Percentiles rank a stretch among this genome's conserved stretches.
Evolutionary conservation across 192 early-diverging fungal genomes (phyloP).

Genomic region (Umbelopsis sp.): DNA sequence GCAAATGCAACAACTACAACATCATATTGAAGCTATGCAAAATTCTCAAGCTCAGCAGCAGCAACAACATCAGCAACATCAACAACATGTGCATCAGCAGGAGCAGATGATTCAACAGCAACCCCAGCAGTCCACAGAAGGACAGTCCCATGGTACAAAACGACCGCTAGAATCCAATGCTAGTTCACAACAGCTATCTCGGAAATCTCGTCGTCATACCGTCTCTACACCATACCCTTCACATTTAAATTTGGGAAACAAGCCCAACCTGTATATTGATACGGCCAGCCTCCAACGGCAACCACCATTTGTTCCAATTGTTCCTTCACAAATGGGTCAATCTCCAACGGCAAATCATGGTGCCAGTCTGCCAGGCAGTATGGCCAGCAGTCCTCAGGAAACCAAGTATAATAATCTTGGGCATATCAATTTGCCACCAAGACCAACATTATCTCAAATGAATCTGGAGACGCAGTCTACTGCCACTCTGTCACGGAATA

Average conservation of each 20-base stretch:
- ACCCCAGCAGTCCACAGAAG: neutral
- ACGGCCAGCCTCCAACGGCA: constrained; percentile 2
- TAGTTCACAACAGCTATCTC: neutral
- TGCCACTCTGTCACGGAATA: constrained; percentile 15
- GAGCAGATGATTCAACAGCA: neutral
- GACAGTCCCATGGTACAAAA: neutral
- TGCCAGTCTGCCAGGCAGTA: neutral
- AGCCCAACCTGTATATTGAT: constrained; percentile 2
- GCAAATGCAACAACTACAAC: constrained; percentile 10
- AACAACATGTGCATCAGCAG: neutral
- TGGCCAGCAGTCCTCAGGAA: constrained; percentile 5
- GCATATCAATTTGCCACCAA: constrained; percentile 23
- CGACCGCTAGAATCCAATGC: neutral
- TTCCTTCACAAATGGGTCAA: constrained; percentile 2
- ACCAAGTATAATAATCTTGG: neutral
- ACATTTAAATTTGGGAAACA: constrained; percentile 2
- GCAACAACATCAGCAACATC: neutral
- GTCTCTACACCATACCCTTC: constrained; percentile 22
- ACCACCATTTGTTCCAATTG: neutral
- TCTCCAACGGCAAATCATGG: neutral
- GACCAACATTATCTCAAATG: constrained; percentile 26
- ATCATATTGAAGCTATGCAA: constrained; percentile 9
- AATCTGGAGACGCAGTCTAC: constrained; percentile 18
- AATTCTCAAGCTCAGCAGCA: constrained; percentile 22
- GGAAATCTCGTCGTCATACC: constrained; percentile 31